Percentiles rank a stretch among this genome's conserved stretches.
These are phyloP conservation scores for Verticillium tricorpus DNA, from an alignment of 2,329 filamentous ascomycete species.

Conservation along the genomic window DNA sequence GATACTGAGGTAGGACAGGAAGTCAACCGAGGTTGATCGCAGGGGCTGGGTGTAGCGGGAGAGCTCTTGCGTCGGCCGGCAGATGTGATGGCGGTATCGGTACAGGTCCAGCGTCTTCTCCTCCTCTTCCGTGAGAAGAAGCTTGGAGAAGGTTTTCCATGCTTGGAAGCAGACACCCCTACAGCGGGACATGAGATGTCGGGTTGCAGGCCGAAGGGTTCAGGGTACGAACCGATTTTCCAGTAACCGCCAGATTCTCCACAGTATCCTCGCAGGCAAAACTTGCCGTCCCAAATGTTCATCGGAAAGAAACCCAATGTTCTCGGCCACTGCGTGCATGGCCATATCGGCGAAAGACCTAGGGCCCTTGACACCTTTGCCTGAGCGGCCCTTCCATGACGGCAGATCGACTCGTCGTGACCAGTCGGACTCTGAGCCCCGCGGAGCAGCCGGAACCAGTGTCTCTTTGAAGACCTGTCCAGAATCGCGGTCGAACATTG, in stretches of 20 bases:
- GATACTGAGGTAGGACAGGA: slow-evolving; percentile 36
- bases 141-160: slow-evolving; percentile 33
- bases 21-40: slow-evolving; percentile 28
- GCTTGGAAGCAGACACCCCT: slow-evolving; percentile 33
- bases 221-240: slow-evolving; percentile 29
- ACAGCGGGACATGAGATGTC: background rate
- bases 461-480: slow-evolving; percentile 34
- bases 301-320: slow-evolving; percentile 28
- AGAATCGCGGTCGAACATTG: slow-evolving; percentile 27
- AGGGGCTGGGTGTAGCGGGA: slow-evolving; percentile 31
- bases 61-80: slow-evolving; percentile 27
- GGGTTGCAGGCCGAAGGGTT: background rate
- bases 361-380: slow-evolving; percentile 22
- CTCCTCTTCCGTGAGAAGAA: slow-evolving; percentile 22
- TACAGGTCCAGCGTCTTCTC: slow-evolving; percentile 31
- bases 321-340: slow-evolving; percentile 30
- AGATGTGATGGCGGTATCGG: slow-evolving; percentile 34
- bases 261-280: slow-evolving; percentile 28
- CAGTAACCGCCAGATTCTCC: slow-evolving; percentile 34
- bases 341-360: slow-evolving; percentile 33
- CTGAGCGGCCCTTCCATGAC: slow-evolving; percentile 17
- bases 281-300: slow-evolving; percentile 23
- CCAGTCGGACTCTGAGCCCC: slow-evolving; percentile 26
- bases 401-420: slow-evolving; percentile 22
- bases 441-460: slow-evolving; percentile 22